Base-by-base conservation (phyloP, 2,329 filamentous ascomycete genomes). In the Colletotrichum filicis region DNA sequence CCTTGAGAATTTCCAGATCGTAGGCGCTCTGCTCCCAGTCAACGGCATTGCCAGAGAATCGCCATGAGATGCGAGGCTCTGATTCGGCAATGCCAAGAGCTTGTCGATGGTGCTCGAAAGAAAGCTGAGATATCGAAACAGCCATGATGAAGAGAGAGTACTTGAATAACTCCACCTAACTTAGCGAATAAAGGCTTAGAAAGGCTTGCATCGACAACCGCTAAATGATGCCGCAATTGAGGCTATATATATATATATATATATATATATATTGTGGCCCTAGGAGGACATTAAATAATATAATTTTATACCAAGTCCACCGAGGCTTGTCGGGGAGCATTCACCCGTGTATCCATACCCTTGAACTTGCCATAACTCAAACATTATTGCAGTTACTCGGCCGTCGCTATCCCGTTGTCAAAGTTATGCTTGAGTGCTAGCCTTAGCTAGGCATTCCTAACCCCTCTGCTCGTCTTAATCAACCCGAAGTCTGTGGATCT, bases 11-110 rank as follows among this genome's bases (percentile, higher is more conserved):
- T 68, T 87, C 82, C 3, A 88, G 73, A 5, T 85, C 84, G 56
- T 88, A 88, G 8, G 80, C 77, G 6, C 76, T 79, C 74, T 88
- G 86, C 5, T 80, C 79, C 85, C 85, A 88, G 72, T 85, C 76
- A 0, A 78, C 57, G 8, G 78, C 80, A 7, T 80, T 76, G 2
- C 83, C 83, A 4, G 79, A 79, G 58, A 87, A 86, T 5, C 81
- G 76, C 86, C 86, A 88, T 1, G 86, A 87, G 56, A 88, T 83
- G 0, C 86, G 80, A 9, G 86, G 86, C 11, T 78, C 66, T 0
- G 79, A 75, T 66, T 87, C 85, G 2, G 80, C 83, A 32, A 88
- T 86, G 6, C 86, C 86, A 3, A 87, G 75, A 22, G 83, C 79
- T 4, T 76, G 68, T 1, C 79, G 79, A 46, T 86, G 83, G 61